Evolutionary conservation across 257 asterid species (phyloP).

Genomic region (Lycium barbarum): DNA sequence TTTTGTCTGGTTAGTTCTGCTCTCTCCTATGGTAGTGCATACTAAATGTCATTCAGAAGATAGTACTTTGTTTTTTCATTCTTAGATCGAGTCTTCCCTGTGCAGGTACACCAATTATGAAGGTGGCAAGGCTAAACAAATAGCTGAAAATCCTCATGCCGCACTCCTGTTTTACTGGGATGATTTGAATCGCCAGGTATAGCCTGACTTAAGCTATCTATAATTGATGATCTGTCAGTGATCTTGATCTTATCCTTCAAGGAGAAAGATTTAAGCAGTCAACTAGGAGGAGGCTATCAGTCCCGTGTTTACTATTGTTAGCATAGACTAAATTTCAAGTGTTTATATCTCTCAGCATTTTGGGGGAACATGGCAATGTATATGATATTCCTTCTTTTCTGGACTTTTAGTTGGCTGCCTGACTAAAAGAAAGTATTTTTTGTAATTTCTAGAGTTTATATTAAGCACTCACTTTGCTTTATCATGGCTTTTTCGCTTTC

Average conservation of each 20-base stretch:
- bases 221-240: neutral
- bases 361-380: neutral
- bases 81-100: slow-evolving; percentile 19
- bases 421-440: neutral
- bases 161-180: slow-evolving; percentile 59
- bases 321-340: neutral
- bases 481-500: too few species aligned
- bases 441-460: neutral
- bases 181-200: slow-evolving; percentile 59
- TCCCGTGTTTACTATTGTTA: neutral
- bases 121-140: slow-evolving; percentile 51
- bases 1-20: slow-evolving; percentile 56
- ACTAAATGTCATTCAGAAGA: neutral
- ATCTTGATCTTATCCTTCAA: slow-evolving; percentile 7
- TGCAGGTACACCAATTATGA: slow-evolving; percentile 55
- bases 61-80: neutral
- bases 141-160: slow-evolving; percentile 56
- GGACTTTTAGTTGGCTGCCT: neutral
- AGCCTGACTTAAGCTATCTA: slow-evolving; percentile 11
- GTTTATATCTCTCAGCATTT: neutral
- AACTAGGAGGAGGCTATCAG: neutral
- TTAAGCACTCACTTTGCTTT: neutral
- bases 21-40: slow-evolving; percentile 6
- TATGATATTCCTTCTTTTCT: neutral
- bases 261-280: neutral